These are phyloP conservation scores for Takashimella tepidaria DNA, from an alignment of 1,284 basidiomycete species.

Conservation along the genomic window DNA sequence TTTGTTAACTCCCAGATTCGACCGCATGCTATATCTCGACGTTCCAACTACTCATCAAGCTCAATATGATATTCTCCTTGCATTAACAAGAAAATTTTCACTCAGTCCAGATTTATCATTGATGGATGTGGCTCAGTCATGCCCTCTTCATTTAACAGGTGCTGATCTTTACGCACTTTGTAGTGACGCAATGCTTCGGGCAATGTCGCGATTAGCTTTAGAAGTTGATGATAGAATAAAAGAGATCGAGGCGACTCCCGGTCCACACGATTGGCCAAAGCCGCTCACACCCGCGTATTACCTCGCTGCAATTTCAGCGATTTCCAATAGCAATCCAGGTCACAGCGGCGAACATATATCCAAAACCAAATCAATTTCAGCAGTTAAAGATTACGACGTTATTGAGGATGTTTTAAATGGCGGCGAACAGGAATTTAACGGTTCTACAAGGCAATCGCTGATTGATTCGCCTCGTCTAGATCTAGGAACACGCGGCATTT, in stretches of 20 bases:
- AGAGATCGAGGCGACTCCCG: slow-evolving; percentile 39
- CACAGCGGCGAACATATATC: no score
- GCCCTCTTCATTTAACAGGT: slow-evolving; percentile 90
- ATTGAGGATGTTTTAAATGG: not conserved
- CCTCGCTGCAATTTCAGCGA: slow-evolving; percentile 70
- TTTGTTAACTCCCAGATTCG: slow-evolving; percentile 87
- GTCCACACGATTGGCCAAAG: slow-evolving; percentile 57
- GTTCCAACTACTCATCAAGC: slow-evolving; percentile 83
- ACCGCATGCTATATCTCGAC: slow-evolving; percentile 93
- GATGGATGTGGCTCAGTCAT: slow-evolving; percentile 62
- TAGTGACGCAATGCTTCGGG: slow-evolving; percentile 91
- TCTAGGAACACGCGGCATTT: not conserved
- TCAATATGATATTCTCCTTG: slow-evolving; percentile 81
- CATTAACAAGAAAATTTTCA: slow-evolving; percentile 87
- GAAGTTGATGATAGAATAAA: slow-evolving; percentile 70
- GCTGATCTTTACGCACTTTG: slow-evolving; percentile 98
- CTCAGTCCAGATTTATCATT: slow-evolving; percentile 69
- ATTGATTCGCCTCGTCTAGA: no score
- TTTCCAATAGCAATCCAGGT: no score
- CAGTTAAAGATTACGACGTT: slow-evolving; percentile 63
- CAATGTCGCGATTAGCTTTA: slow-evolving; percentile 84
- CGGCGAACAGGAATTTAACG: not conserved
- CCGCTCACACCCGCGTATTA: slow-evolving; percentile 90
- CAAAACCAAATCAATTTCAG: slow-evolving; percentile 45
- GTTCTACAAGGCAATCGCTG: not conserved